Evolutionary conservation across 2,329 filamentous ascomycete genomes (phyloP).

Genomic region (Claviceps capensis): DNA sequence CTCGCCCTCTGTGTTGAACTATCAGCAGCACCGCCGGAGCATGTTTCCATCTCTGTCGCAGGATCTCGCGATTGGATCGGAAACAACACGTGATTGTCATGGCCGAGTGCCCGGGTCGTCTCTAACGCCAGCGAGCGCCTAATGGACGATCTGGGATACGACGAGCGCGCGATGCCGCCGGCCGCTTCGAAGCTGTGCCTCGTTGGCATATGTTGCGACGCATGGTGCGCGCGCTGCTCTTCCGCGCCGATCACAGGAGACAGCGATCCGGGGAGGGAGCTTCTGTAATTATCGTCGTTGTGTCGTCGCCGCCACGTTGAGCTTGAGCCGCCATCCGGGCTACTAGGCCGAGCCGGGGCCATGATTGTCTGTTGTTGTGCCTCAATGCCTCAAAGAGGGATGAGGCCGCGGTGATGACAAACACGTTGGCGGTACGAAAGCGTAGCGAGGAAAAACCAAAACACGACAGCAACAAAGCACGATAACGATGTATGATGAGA

Average conservation of each 20-base stretch:
- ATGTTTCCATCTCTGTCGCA: slow-evolving; percentile 1
- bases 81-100: slow-evolving; percentile 12
- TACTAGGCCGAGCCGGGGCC: slow-evolving; percentile 9
- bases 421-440: no score
- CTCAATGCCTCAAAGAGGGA: slow-evolving; percentile 1
- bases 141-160: slow-evolving; percentile 3
- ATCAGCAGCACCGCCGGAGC: not conserved
- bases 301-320: slow-evolving; percentile 6
- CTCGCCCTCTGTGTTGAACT: no score
- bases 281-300: slow-evolving; percentile 1
- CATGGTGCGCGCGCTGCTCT: not conserved
- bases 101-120: not conserved
- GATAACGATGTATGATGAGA: no score
- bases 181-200: slow-evolving; percentile 7
- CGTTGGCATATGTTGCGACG: not conserved
- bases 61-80: slow-evolving; percentile 11
- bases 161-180: not conserved
- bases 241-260: not conserved
- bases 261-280: not conserved
- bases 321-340: slow-evolving; percentile 7
- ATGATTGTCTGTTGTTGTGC: slow-evolving; percentile 9
- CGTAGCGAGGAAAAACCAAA: not conserved
- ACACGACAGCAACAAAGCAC: not conserved
- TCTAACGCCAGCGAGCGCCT: slow-evolving; percentile 6
- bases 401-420: not conserved